These are phyloP conservation scores for Asterophora lycoperdoides DNA, from an alignment of 768 basidiomycete species.

Conservation along the genomic window DNA sequence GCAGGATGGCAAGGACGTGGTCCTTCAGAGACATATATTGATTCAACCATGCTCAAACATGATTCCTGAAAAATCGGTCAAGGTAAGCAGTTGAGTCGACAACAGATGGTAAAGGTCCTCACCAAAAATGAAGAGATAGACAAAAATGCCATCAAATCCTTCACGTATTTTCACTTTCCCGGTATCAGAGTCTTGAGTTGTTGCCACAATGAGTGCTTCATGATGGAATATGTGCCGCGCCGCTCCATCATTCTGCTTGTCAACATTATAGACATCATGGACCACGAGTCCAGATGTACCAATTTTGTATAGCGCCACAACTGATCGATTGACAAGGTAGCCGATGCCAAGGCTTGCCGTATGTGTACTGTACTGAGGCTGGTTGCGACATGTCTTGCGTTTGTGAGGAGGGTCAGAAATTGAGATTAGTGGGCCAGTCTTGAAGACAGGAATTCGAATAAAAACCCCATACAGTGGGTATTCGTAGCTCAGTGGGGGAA, in stretches of 20 bases:
- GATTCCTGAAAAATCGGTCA: too few species aligned
- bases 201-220: slow-evolving; percentile 7
- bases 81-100: too few species aligned
- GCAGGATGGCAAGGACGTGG: too few species aligned
- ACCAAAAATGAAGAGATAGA: slow-evolving; percentile 23
- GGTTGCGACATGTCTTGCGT: slow-evolving; percentile 2
- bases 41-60: too few species aligned
- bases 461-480: slow-evolving; percentile 21
- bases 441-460: too few species aligned
- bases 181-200: not conserved
- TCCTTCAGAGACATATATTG: too few species aligned
- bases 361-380: slow-evolving; percentile 13
- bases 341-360: too few species aligned
- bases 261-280: slow-evolving; percentile 22
- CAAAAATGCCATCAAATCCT: slow-evolving; percentile 21
- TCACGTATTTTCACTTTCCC: too few species aligned
- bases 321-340: slow-evolving; percentile 18
- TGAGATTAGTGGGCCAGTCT: slow-evolving; percentile 13
- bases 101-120: too few species aligned
- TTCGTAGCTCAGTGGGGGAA: slow-evolving; percentile 16
- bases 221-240: too few species aligned
- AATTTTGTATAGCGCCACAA: slow-evolving; percentile 20
- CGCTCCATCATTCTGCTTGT: slow-evolving; percentile 30
- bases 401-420: slow-evolving; percentile 1
- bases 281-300: too few species aligned